Conservation (phyloP, 2,329 filamentous ascomycete genomes). For the Fusarium subglutinans region DNA sequence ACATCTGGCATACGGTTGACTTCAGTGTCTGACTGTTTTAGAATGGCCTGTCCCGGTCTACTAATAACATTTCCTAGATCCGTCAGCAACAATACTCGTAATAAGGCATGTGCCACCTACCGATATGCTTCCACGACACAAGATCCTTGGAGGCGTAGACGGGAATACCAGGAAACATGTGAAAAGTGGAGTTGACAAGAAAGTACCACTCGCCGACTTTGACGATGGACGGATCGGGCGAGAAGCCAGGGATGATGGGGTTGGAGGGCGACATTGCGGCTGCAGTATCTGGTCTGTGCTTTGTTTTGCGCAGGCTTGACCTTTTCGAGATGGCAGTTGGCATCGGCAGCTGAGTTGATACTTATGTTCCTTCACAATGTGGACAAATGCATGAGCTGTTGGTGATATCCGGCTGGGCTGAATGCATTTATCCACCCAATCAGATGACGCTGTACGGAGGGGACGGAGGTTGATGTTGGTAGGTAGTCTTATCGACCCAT, state of each 20-base stretch:
- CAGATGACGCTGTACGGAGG: background rate
- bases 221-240: slow-evolving; percentile 14
- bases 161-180: slow-evolving; percentile 17
- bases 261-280: slow-evolving; percentile 8
- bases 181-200: slow-evolving; percentile 19
- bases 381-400: background rate
- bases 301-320: background rate
- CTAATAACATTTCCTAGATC: slow-evolving; percentile 2
- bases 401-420: background rate
- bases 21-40: background rate
- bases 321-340: background rate
- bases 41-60: background rate
- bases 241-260: slow-evolving; percentile 19
- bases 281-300: background rate
- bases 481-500: background rate
- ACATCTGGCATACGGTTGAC: background rate
- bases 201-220: slow-evolving; percentile 19
- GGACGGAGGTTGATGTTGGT: background rate
- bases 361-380: background rate
- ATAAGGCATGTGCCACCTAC: accelerated
- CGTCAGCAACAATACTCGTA: accelerated
- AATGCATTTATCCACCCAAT: slow-evolving; percentile 14
- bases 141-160: slow-evolving; percentile 5
- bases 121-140: slow-evolving; percentile 9
- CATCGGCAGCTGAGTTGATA: background rate